Evolutionary conservation across 495 filamentous ascomycete species (phyloP), one percentile per base, ranked within the genome.

Genomic region (Podospora didyma): DNA sequence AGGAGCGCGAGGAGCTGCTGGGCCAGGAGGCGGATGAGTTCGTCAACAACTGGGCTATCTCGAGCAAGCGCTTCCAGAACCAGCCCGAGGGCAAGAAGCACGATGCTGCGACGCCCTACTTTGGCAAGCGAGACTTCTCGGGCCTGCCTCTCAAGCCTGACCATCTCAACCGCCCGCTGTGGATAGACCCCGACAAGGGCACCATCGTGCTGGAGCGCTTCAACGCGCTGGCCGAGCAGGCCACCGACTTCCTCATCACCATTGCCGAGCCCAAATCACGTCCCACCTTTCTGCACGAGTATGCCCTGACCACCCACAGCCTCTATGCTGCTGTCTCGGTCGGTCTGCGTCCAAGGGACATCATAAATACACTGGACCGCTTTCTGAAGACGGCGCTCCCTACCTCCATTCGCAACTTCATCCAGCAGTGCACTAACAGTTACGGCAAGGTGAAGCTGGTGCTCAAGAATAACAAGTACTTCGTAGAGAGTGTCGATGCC

Each of bases 371-470:
- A 26, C 75, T 99, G 28, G 90, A 96, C 51, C 81, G 88, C 37
- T 82, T 97, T 56, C 89, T 90, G 14, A 97, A 97, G 73, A 93
- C 88, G 0, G 80, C 87, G 6, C 74, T 97, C 7, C 90, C 93
- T 0, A 80, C 86, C 1, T 79, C 82, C n/a, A 90, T 97, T 48
- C 81, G 82, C 54, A 73, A 78, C 14, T 96, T 90, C 66, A 94
- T 99, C 63, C 77, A 84, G 57, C 83, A 86, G 39, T 91, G 89
- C 64, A 96, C 92, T 7, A 85, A 87, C 54, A 92, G 88, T 21
- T 97, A 92, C 69, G 94, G 94, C 39, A 97, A 97, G 70, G 90
- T 96, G 37, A 94, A 96, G 73, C 82, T 97, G 37, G 94, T 97
- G 21, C 73, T 97, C 56, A 96, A 96, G 69, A 86, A 96, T 64